These are phyloP conservation scores for Pythium biforme DNA, from an alignment of 352 stramenopile species.

Conservation along the genomic window DNA sequence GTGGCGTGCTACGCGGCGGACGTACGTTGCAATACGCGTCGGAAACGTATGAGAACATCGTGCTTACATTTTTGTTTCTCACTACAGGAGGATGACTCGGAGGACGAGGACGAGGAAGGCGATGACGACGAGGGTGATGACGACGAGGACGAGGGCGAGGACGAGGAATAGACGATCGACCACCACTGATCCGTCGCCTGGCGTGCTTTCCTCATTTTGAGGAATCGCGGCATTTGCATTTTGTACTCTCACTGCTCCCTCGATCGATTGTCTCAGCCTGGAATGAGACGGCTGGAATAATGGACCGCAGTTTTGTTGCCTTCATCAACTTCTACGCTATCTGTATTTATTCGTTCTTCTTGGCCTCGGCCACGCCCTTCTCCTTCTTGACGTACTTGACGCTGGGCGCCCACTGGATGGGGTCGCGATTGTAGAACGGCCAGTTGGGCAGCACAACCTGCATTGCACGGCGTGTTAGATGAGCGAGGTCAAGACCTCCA, in stretches of 20 bases:
- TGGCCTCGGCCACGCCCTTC: constrained; percentile 32
- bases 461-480: neutral
- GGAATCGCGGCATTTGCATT: neutral
- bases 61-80: too few species aligned
- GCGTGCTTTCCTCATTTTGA: neutral
- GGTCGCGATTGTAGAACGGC: constrained; percentile 81
- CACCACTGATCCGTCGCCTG: neutral
- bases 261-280: neutral
- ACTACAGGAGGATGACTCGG: constrained; percentile 29
- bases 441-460: constrained; percentile 80
- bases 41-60: neutral
- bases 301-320: constrained; percentile 24
- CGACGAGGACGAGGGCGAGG: constrained; percentile 33
- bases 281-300: constrained; percentile 2
- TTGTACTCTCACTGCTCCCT: constrained; percentile 1
- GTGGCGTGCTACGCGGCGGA: constrained; percentile 52
- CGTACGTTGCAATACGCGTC: constrained; percentile 4
- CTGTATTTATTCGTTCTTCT: constrained; percentile 24
- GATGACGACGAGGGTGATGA: constrained; percentile 42
- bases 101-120: constrained; percentile 37
- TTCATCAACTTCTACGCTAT: neutral
- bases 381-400: constrained; percentile 74
- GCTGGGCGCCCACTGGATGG: constrained; percentile 78
- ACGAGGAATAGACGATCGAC: constrained; percentile 26
- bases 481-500: neutral